Percentiles rank a stretch among this genome's conserved stretches.
Evolutionary conservation across 805 yeast species (phyloP).

Genomic region (Suhomyces vadensis): DNA sequence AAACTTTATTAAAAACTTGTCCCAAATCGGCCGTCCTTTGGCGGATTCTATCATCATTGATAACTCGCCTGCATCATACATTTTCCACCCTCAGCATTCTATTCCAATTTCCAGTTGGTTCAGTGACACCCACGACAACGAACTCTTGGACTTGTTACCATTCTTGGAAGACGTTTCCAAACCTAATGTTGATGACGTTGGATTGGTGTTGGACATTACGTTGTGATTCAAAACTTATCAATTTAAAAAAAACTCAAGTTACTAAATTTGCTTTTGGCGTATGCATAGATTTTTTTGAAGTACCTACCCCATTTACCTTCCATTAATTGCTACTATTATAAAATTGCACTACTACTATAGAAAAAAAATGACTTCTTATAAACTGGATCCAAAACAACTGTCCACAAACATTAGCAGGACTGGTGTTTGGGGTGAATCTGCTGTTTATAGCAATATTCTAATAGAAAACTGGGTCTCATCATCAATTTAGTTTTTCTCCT

Average conservation of each 20-base stretch:
- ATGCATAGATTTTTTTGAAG: not conserved
- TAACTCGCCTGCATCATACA: slow-evolving; percentile 97
- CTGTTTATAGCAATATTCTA: not conserved
- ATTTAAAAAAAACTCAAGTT: no score
- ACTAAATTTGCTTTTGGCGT: no score
- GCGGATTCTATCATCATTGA: slow-evolving; percentile 85
- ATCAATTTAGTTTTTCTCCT: not conserved
- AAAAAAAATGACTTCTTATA: not conserved
- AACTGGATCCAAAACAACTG: slow-evolving; percentile 2
- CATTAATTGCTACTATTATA: slow-evolving; percentile 2
- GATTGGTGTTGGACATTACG: slow-evolving; percentile 79
- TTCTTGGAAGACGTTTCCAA: slow-evolving; percentile 81
- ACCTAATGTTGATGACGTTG: slow-evolving; percentile 76
- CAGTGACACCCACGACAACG: slow-evolving; percentile 96
- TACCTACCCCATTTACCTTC: not conserved
- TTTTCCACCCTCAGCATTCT: slow-evolving; percentile 97
- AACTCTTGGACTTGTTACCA: slow-evolving; percentile 86
- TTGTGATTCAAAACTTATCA: no score
- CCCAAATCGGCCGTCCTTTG: slow-evolving; percentile 92
- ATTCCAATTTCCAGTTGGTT: slow-evolving; percentile 98
- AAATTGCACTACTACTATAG: slow-evolving; percentile 2
- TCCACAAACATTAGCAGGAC: slow-evolving; percentile 9
- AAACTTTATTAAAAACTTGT: slow-evolving; percentile 87
- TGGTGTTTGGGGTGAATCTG: slow-evolving; percentile 8
- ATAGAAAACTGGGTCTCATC: not conserved